These are phyloP conservation scores for Aspergillus wentii DNA, from an alignment of 495 filamentous ascomycete genomes.

Conservation along the genomic window DNA sequence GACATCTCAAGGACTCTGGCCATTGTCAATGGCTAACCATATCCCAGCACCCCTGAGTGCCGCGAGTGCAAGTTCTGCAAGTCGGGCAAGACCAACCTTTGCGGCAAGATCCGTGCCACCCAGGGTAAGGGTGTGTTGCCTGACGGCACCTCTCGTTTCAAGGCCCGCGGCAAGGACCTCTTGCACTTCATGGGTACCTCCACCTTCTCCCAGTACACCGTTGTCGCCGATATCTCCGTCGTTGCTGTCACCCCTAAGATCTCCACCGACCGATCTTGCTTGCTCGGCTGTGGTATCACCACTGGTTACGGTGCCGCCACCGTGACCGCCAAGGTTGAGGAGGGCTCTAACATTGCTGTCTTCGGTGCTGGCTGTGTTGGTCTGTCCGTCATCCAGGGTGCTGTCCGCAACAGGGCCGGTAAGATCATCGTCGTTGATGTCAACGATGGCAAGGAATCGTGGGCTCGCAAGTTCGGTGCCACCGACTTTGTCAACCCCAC, in stretches of 20 bases:
- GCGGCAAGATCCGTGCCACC: conserved; percentile 96
- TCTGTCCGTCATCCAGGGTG: conserved; percentile 90
- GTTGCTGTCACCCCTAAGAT: conserved; percentile 84
- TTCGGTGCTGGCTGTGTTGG: conserved; percentile 97
- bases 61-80: conserved; percentile 98
- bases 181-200: conserved; percentile 99
- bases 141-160: conserved; percentile 94
- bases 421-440: conserved; percentile 96
- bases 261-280: conserved; percentile 90
- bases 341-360: conserved; percentile 82
- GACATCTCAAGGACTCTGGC: too few relatives aligned
- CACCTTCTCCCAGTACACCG: conserved; percentile 99
- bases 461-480: conserved; percentile 90
- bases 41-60: conserved; percentile 98
- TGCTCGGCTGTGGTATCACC: conserved; percentile 96
- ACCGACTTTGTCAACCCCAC: conserved; percentile 96
- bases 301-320: conserved; percentile 95
- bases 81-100: conserved; percentile 98
- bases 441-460: conserved; percentile 87
- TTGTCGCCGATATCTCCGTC: conserved; percentile 97
- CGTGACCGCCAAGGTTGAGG: conserved; percentile 86
- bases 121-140: conserved; percentile 97
- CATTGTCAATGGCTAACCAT: too few relatives aligned
- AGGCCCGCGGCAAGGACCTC: conserved; percentile 85
- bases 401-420: conserved; percentile 74